A percentile compares a stretch with the other conserved stretches of the same genome.
Evolutionary conservation across 768 basidiomycete species (phyloP).

Genomic region (Hydnomerulius pinastri): DNA sequence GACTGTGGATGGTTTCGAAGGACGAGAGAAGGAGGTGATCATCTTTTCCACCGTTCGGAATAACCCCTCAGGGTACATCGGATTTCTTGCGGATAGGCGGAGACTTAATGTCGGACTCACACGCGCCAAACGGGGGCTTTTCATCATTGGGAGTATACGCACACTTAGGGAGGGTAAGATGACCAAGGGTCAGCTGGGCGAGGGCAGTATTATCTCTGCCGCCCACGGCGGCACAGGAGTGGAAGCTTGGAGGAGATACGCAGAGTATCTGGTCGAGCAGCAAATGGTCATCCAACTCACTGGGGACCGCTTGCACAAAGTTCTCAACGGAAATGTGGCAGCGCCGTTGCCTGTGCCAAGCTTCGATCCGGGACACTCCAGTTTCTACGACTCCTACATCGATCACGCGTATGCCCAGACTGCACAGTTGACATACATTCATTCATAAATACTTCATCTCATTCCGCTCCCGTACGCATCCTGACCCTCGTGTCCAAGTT

Average conservation of each 20-base stretch:
- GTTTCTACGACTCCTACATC: slow-evolving; percentile 5
- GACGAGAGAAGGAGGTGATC: slow-evolving; percentile 90
- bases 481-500: no score
- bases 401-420: no score
- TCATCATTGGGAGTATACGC: slow-evolving; percentile 72
- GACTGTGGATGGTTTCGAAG: slow-evolving; percentile 95
- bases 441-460: not conserved
- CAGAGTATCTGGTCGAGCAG: slow-evolving; percentile 51
- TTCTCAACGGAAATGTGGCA: slow-evolving; percentile 25
- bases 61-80: slow-evolving; percentile 75
- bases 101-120: slow-evolving; percentile 91
- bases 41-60: slow-evolving; percentile 90
- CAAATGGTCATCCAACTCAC: slow-evolving; percentile 53
- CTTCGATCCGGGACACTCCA: slow-evolving; percentile 7
- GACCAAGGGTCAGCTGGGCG: slow-evolving; percentile 18
- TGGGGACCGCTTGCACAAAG: slow-evolving; percentile 44
- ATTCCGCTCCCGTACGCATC: no score
- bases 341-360: slow-evolving; percentile 4
- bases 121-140: slow-evolving; percentile 81
- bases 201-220: slow-evolving; percentile 11
- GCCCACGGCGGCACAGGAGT: slow-evolving; percentile 41
- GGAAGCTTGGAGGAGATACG: slow-evolving; percentile 64
- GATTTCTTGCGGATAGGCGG: slow-evolving; percentile 85
- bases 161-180: slow-evolving; percentile 58
- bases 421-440: not conserved